These are phyloP conservation scores for Symbiodinium natans DNA, from an alignment of 73 alveolate species.

Conservation along the genomic window DNA sequence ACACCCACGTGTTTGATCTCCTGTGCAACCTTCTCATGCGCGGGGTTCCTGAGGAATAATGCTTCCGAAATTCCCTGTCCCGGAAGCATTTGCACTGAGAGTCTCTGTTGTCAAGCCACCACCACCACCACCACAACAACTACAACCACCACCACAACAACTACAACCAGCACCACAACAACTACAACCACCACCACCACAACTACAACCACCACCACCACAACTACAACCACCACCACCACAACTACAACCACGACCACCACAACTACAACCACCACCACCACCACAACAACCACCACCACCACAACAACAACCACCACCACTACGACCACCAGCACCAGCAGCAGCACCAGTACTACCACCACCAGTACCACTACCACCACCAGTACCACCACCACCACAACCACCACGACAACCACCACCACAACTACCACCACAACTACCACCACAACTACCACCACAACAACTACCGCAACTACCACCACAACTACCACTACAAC, in stretches of 20 bases:
- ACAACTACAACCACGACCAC: neutral
- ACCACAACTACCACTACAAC: neutral
- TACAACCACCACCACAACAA: neutral
- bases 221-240: neutral
- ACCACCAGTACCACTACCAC: neutral
- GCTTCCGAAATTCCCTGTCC: neutral
- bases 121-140: neutral
- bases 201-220: neutral
- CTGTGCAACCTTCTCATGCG: neutral
- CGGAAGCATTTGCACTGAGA: neutral
- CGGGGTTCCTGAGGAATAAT: neutral
- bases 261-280: neutral
- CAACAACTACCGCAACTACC: neutral
- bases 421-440: neutral
- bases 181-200: neutral
- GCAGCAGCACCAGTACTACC: neutral
- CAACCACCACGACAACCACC: neutral
- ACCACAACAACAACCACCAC: neutral
- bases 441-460: neutral
- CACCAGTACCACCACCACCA: neutral
- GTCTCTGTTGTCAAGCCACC: neutral
- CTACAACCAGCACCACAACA: neutral
- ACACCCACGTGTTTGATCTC: neutral
- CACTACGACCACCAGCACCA: neutral
- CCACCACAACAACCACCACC: neutral